Base-by-base conservation (phyloP, 768 basidiomycete species). In the Tylopilus sp. region DNA sequence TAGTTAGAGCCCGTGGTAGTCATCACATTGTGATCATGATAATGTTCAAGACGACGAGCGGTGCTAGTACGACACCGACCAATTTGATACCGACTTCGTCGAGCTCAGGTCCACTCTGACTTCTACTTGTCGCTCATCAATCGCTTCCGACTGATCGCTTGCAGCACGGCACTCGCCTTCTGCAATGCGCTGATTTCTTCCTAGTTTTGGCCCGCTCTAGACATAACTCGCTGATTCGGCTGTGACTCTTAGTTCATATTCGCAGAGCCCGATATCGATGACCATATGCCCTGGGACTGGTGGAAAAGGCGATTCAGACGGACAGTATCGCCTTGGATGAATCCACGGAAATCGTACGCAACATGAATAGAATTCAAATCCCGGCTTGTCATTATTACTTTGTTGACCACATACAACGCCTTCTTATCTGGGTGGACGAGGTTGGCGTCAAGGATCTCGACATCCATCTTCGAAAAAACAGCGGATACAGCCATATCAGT, bases 351-450 rank as follows among this genome's bases (percentile, higher is more conserved):
- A 33, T 58, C 8, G 57, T 59, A 9, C 15, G 50, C 11, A 52
- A 57, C 10, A 35, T 61, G 26, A 45, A 53, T 6, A 28, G 41
- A 6, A 4, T 1, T 17, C 17, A 1, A n/a, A n/a, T n/a, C n/a
- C n/a, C n/a, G n/a, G n/a, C n/a, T 18, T 61, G 59, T 35, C 12
- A n/a, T 15, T 61, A 59, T 41, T 53, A 59, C 30, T 59, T 59
- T 38, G 58, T 53, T 15, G 59, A 59, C 44, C 59, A 59, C 35
- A 39, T 12, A 7, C 6, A 56, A 18, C 54, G 36, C 22, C 59
- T 59, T 33, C 47, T 60, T 9, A 57, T 61, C 21, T 59, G 58
- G 58, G 18, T 59, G 15, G 40, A 57, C 4, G 6, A 17, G 4
- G 26, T 61, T 0, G 28, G 13, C 17, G 18, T 35, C 21, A 35